Conservation (phyloP, 805 yeast genomes). For the Teunomyces funiuensis region DNA sequence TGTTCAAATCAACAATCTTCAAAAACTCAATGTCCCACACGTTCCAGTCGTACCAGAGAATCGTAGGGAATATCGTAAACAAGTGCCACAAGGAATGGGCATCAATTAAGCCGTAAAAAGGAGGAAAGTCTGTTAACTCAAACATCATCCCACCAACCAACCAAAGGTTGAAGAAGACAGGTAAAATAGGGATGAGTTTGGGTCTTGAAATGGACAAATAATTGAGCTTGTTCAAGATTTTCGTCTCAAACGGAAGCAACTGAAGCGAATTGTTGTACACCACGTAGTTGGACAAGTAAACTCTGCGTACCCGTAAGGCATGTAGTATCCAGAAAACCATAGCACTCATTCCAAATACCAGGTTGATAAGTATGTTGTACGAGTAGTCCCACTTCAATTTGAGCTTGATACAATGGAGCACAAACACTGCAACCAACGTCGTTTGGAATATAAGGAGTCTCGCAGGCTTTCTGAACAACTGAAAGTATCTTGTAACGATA, state of each 20-base stretch:
- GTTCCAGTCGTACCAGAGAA: conserved; percentile 66
- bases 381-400: conserved; percentile 37
- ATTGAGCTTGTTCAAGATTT: conserved; percentile 32
- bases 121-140: conserved; percentile 38
- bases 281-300: conserved; percentile 15
- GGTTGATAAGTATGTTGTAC: conserved; percentile 35
- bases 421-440: conserved; percentile 17
- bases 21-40: conserved; percentile 42
- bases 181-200: conserved; percentile 33
- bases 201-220: conserved; percentile 25
- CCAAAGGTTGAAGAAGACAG: conserved; percentile 34
- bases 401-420: conserved; percentile 30
- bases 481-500: conserved; percentile 30
- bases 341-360: conserved; percentile 30
- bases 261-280: conserved; percentile 36
- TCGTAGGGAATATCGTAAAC: conserved; percentile 79
- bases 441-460: conserved; percentile 18
- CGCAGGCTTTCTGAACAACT: conserved; percentile 18
- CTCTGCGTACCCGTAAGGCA: conserved; percentile 19
- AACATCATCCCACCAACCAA: conserved; percentile 31
- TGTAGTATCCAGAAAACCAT: conserved; percentile 36
- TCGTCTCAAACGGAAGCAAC: conserved; percentile 40
- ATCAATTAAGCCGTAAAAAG: conserved; percentile 55
- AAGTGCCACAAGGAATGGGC: conserved; percentile 96
- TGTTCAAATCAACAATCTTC: conserved; percentile 8